Conservation (phyloP, 257 asterid species). For the Solanum neorickii region DNA sequence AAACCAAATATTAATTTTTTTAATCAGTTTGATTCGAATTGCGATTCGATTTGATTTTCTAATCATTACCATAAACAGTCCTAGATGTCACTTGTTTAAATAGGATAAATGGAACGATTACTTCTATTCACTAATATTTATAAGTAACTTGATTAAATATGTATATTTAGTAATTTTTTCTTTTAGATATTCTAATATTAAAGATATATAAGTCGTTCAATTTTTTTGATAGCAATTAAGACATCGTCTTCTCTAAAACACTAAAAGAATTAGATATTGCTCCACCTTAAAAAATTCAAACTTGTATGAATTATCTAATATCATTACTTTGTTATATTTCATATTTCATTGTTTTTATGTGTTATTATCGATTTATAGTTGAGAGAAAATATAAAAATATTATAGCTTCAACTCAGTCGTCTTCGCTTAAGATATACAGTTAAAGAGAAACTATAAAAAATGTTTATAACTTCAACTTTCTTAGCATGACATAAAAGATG, state of each 20-base stretch:
- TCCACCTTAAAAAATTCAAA: not conserved
- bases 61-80: too few species aligned
- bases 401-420: too few species aligned
- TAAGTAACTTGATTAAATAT: not conserved
- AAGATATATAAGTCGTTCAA: not conserved
- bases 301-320: not conserved
- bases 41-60: too few species aligned
- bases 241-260: not conserved
- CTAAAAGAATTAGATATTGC: not conserved
- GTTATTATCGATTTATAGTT: not conserved
- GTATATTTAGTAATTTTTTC: not conserved
- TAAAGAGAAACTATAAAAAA: too few species aligned
- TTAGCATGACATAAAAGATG: too few species aligned
- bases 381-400: not conserved
- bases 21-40: too few species aligned
- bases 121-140: not conserved
- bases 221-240: not conserved
- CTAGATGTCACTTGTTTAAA: not conserved
- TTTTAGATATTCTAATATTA: not conserved
- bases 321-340: not conserved
- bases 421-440: too few species aligned
- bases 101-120: not conserved
- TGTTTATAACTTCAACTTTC: too few species aligned
- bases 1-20: too few species aligned
- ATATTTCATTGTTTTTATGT: not conserved